These are phyloP conservation scores for Boletus rufocinnamomeus DNA, from an alignment of 768 basidiomycete species.

Conservation along the genomic window DNA sequence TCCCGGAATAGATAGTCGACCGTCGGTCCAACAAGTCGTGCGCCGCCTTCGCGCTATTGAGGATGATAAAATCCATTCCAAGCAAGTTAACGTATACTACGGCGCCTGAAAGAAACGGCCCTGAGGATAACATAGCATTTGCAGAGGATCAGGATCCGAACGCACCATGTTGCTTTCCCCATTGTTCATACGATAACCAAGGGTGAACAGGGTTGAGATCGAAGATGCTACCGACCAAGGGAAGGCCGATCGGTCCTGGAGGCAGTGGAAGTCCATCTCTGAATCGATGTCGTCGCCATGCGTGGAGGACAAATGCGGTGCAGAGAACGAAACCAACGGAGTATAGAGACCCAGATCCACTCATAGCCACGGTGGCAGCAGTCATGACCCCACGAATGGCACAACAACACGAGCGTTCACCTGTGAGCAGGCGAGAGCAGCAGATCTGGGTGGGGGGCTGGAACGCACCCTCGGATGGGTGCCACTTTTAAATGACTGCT, in stretches of 20 bases:
- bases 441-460: neutral
- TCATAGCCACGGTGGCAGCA: neutral
- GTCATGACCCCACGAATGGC: too few relatives aligned
- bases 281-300: conserved; percentile 18
- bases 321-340: conserved; percentile 8
- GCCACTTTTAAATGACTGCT: neutral
- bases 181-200: conserved; percentile 37
- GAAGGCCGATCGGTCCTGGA: conserved; percentile 55
- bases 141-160: neutral
- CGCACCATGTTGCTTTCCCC: conserved; percentile 37
- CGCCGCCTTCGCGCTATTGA: conserved; percentile 27
- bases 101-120: conserved; percentile 14
- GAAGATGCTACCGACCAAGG: conserved; percentile 29
- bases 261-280: conserved; percentile 39
- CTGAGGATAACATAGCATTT: neutral
- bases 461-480: neutral
- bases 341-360: conserved; percentile 5
- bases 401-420: neutral
- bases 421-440: neutral
- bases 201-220: conserved; percentile 25
- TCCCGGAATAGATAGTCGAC: conserved; percentile 30
- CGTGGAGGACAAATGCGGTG: conserved; percentile 3
- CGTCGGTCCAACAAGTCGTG: conserved; percentile 30
- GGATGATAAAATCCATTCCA: conserved; percentile 31
- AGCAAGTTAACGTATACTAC: conserved; percentile 31